These are phyloP conservation scores for Neoascochyta sp. DNA, from an alignment of 2,329 filamentous ascomycete species.

Conservation along the genomic window DNA sequence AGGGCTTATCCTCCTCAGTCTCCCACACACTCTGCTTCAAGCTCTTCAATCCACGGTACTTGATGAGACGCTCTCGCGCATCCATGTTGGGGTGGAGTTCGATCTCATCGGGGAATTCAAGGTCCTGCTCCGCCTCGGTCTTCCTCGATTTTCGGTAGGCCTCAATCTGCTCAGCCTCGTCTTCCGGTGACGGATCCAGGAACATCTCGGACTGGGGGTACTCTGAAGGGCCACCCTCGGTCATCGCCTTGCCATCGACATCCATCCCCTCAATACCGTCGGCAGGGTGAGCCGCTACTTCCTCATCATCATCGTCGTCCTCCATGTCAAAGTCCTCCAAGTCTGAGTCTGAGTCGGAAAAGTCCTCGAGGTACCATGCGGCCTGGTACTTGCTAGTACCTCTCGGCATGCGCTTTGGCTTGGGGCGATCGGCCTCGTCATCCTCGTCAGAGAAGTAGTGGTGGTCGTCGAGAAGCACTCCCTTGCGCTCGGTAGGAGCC, in stretches of 20 bases:
- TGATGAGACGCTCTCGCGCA: constrained; percentile 77
- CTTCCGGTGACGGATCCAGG: constrained; percentile 71
- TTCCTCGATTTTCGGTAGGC: constrained; percentile 75
- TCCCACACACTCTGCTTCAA: constrained; percentile 85
- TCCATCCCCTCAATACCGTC: constrained; percentile 71
- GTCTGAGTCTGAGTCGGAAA: constrained; percentile 83
- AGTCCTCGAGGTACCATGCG: constrained; percentile 83
- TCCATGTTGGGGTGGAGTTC: constrained; percentile 85
- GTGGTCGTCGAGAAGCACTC: constrained; percentile 91
- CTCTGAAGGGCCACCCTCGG: constrained; percentile 77
- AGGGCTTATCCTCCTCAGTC: constrained; percentile 76
- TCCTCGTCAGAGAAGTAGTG: constrained; percentile 97
- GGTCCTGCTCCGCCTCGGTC: constrained; percentile 80
- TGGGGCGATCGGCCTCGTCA: constrained; percentile 53
- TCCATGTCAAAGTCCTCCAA: constrained; percentile 61
- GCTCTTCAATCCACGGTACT: constrained; percentile 90
- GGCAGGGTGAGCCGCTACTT: constrained; percentile 62
- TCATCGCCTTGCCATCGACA: constrained; percentile 55
- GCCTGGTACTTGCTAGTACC: constrained; percentile 93
- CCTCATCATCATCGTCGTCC: constrained; percentile 53
- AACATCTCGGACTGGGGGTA: constrained; percentile 95
- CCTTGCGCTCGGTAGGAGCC: constrained; percentile 59
- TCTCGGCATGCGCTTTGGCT: constrained; percentile 74
- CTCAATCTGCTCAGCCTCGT: constrained; percentile 77
- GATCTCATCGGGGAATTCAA: constrained; percentile 96